These are phyloP conservation scores for Entophlyctis helioformis DNA, from an alignment of 192 early-diverging fungal genomes.

Conservation along the genomic window DNA sequence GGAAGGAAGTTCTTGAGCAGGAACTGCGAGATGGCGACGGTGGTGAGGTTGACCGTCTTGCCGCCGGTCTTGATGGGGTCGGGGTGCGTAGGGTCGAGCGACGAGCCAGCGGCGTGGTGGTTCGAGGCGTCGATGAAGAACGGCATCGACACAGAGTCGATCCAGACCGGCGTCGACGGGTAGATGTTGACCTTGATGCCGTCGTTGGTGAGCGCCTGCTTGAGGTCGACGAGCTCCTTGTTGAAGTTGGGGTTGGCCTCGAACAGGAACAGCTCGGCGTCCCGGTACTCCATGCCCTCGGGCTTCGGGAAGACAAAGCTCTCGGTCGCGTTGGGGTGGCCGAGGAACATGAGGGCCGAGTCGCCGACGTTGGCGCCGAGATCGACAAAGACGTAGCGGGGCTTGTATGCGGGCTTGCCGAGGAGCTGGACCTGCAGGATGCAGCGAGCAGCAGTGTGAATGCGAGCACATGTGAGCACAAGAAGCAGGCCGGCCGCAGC, in stretches of 20 bases:
- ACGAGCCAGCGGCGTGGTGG: too few species aligned
- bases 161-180: constrained; percentile 3
- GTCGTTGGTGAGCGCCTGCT: not conserved
- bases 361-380: constrained; percentile 7
- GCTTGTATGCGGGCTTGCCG: too few species aligned
- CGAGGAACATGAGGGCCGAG: constrained; percentile 1
- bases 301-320: constrained; percentile 2
- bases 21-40: constrained; percentile 3
- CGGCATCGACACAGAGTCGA: not conserved
- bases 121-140: constrained; percentile 2
- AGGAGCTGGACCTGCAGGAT: too few species aligned
- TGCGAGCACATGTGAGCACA: too few species aligned
- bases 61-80: not conserved
- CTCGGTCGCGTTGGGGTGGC: too few species aligned
- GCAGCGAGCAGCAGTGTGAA: too few species aligned
- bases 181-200: constrained; percentile 1
- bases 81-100: too few species aligned
- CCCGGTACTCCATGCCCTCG: not conserved
- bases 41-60: not conserved
- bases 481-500: too few species aligned
- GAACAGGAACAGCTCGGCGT: constrained; percentile 3
- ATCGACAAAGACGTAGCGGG: constrained; percentile 4
- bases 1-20: constrained; percentile 1
- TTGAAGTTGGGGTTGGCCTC: constrained; percentile 6
- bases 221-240: not conserved